Conservation (phyloP, 331 rosid genomes). For the Quercus lobata region DNA sequence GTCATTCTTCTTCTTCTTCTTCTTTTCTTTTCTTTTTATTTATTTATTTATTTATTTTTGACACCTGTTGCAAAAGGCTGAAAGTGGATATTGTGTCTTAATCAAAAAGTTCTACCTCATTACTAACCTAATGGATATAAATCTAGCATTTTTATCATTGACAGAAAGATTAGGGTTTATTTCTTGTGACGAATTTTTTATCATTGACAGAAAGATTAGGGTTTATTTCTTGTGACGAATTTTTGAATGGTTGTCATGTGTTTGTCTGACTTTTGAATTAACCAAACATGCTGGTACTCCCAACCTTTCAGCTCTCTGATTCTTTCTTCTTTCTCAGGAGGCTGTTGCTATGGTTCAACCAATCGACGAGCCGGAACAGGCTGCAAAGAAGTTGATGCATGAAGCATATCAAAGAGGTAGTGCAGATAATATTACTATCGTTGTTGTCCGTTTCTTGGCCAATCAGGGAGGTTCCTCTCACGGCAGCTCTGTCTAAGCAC, state of each 20-base stretch:
- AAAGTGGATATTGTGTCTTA: neutral
- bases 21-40: neutral
- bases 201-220: neutral
- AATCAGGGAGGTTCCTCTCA: conserved; percentile 57
- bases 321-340: conserved; percentile 47
- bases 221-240: neutral
- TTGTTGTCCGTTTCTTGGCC: conserved; percentile 84
- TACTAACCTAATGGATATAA: neutral
- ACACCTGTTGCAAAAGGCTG: neutral
- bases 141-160: neutral
- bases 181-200: neutral
- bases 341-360: conserved; percentile 81
- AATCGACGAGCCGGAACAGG: conserved; percentile 73
- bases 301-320: neutral
- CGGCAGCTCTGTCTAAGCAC: conserved; percentile 35
- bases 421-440: conserved; percentile 86
- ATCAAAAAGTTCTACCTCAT: neutral
- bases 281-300: neutral
- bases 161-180: neutral
- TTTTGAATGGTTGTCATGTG: neutral
- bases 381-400: conserved; percentile 74
- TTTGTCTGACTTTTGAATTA: neutral
- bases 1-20: neutral
- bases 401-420: conserved; percentile 92
- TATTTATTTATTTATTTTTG: neutral